Percentiles rank a stretch among this genome's conserved stretches.
These are phyloP conservation scores for Colletotrichum liriopes DNA, from an alignment of 2,329 filamentous ascomycete genomes.

Conservation along the genomic window DNA sequence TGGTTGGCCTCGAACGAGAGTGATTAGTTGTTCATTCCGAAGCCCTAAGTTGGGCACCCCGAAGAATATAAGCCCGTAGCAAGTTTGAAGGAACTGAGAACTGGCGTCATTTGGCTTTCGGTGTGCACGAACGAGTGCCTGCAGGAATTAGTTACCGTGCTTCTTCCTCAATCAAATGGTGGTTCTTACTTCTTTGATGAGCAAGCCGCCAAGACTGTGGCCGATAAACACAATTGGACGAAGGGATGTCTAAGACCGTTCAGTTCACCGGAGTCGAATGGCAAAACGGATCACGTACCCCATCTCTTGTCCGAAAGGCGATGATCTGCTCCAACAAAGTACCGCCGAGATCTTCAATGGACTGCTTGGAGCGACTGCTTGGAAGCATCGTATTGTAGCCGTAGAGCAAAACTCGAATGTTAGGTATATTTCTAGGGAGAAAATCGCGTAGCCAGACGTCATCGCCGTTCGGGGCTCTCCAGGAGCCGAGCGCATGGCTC, in stretches of 20 bases:
- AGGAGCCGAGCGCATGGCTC: conserved; percentile 50
- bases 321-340: conserved; percentile 41
- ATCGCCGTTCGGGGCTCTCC: conserved; percentile 46
- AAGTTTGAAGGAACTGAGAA: conserved; percentile 41
- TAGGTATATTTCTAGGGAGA: conserved; percentile 46
- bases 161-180: neutral
- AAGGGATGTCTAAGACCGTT: conserved; percentile 31
- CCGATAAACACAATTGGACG: conserved; percentile 47
- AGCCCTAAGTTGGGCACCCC: conserved; percentile 50
- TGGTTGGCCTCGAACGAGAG: conserved; percentile 46
- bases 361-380: conserved; percentile 45
- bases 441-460: conserved; percentile 52
- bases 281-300: conserved; percentile 25
- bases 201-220: conserved; percentile 49
- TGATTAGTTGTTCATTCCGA: conserved; percentile 43
- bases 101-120: conserved; percentile 8
- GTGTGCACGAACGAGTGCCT: conserved; percentile 44
- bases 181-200: conserved; percentile 48
- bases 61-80: conserved; percentile 49
- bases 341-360: conserved; percentile 43
- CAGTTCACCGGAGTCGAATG: neutral
- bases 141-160: no score
- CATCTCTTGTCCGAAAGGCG: conserved; percentile 39
- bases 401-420: conserved; percentile 48
- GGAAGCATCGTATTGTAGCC: conserved; percentile 50